Evolutionary conservation across 148 eudicot genomes (phyloP).

Genomic region (Nepenthes mirabilis): DNA sequence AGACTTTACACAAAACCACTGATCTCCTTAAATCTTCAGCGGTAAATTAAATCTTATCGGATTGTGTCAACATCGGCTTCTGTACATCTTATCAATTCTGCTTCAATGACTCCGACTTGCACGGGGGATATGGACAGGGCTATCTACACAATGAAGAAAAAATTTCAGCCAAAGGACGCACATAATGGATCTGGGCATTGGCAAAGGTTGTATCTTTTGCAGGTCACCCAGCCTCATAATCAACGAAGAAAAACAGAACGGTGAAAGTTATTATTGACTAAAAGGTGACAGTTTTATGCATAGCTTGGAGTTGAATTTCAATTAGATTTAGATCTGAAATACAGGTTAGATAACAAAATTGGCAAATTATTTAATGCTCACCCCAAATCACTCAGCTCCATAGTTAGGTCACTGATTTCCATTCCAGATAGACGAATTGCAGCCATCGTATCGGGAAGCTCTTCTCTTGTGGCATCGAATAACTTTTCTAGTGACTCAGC

Average conservation of each 20-base stretch:
- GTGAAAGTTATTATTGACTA: neutral
- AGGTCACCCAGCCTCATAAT: neutral
- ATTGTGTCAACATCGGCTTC: too few species aligned
- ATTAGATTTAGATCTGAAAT: neutral
- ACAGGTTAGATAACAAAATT: neutral
- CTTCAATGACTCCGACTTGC: too few species aligned
- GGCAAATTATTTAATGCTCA: slow-evolving; percentile 11
- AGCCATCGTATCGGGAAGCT: slow-evolving; percentile 92
- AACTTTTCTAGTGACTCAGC: slow-evolving; percentile 84
- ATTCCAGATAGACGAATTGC: slow-evolving; percentile 86
- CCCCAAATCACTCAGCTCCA: slow-evolving; percentile 97
- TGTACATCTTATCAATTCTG: too few species aligned
- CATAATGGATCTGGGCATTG: too few species aligned
- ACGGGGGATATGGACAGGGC: too few species aligned
- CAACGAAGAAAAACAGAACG: neutral
- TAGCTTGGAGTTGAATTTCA: neutral
- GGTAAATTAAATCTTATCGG: too few species aligned
- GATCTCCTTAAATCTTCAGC: too few species aligned
- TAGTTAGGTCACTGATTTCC: slow-evolving; percentile 93
- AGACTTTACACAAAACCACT: too few species aligned
- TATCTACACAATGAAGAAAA: too few species aligned
- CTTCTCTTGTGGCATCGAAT: slow-evolving; percentile 76
- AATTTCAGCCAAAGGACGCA: too few species aligned
- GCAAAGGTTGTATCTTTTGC: too few species aligned
- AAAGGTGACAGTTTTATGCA: neutral